Percentiles rank a stretch among this genome's conserved stretches.
Conservation (phyloP, 164 flowering plant genomes). For the Cinnamomum chago region DNA sequence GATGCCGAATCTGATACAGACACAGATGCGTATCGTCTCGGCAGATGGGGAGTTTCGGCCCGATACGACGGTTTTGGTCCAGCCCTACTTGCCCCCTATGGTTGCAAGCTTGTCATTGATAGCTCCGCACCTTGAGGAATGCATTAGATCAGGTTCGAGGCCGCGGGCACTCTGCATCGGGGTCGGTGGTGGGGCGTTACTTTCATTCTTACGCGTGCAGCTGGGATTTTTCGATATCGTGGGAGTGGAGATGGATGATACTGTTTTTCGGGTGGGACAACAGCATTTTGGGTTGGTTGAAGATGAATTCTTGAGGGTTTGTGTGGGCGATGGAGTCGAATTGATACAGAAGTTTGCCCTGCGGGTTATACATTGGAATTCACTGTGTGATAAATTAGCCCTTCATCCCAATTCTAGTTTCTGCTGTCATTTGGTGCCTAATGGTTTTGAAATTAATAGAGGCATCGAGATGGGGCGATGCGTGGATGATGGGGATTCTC, state of each 20-base stretch:
- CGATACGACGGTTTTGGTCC: conserved; percentile 51
- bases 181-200: conserved; percentile 87
- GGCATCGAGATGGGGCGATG: background rate
- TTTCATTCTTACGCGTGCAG: conserved; percentile 42
- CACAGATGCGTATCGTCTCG: conserved; percentile 49
- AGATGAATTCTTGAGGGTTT: conserved; percentile 31
- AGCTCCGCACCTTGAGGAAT: conserved; percentile 31
- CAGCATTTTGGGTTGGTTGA: conserved; percentile 62
- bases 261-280: conserved; percentile 52
- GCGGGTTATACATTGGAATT: background rate
- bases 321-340: conserved; percentile 61
- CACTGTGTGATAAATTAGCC: background rate
- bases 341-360: conserved; percentile 30
- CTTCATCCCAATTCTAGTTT: background rate
- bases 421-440: background rate
- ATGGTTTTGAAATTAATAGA: too few relatives aligned
- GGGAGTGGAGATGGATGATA: conserved; percentile 73
- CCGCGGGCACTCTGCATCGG: conserved; percentile 75
- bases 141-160: conserved; percentile 29
- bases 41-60: conserved; percentile 32
- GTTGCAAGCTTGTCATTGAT: conserved; percentile 64
- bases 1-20: conserved; percentile 88
- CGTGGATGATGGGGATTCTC: background rate
- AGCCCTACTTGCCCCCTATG: conserved; percentile 80
- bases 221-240: conserved; percentile 59